Percentiles rank a stretch among this genome's conserved stretches.
Evolutionary conservation across 179 eudicot species (phyloP).

Genomic region (Corrigiola litoralis): DNA sequence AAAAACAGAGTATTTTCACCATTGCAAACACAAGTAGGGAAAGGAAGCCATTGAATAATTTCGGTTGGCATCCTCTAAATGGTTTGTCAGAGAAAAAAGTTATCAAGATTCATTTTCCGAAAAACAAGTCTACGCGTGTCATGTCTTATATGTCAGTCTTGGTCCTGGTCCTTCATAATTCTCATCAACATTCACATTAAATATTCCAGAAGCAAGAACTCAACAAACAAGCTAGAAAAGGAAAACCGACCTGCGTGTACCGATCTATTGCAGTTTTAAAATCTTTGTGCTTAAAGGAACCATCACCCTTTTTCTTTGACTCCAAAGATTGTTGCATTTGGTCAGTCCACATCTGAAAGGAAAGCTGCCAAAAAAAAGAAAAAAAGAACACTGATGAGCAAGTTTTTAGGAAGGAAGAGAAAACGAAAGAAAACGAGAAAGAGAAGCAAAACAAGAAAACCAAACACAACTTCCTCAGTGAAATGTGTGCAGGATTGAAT

Average conservation of each 20-base stretch:
- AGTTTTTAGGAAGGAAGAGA: background rate
- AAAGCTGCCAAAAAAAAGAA: constrained; percentile 48
- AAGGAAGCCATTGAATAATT: too few relatives aligned
- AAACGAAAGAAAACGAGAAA: background rate
- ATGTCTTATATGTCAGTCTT: too few relatives aligned
- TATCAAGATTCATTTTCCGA: too few relatives aligned
- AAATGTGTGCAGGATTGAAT: background rate
- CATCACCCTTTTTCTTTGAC: constrained; percentile 88
- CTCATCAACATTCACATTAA: background rate
- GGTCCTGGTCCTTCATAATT: too few relatives aligned
- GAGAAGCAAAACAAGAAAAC: background rate
- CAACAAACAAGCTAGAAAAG: constrained; percentile 8
- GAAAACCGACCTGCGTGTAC: constrained; percentile 54
- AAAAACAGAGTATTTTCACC: too few relatives aligned
- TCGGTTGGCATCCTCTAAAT: too few relatives aligned
- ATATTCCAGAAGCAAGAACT: background rate
- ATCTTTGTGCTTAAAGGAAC: constrained; percentile 69
- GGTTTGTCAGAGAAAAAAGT: too few relatives aligned
- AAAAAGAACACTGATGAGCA: background rate
- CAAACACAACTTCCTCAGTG: background rate
- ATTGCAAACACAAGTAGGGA: too few relatives aligned
- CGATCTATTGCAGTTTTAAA: constrained; percentile 62
- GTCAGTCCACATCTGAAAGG: constrained; percentile 93
- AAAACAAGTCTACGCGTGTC: too few relatives aligned
- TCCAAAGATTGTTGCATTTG: constrained; percentile 86